Evolutionary conservation across 2,329 filamentous ascomycete genomes (phyloP), one percentile per base, ranked within the genome.

Genomic region (Pseudogymnoascus sp.): DNA sequence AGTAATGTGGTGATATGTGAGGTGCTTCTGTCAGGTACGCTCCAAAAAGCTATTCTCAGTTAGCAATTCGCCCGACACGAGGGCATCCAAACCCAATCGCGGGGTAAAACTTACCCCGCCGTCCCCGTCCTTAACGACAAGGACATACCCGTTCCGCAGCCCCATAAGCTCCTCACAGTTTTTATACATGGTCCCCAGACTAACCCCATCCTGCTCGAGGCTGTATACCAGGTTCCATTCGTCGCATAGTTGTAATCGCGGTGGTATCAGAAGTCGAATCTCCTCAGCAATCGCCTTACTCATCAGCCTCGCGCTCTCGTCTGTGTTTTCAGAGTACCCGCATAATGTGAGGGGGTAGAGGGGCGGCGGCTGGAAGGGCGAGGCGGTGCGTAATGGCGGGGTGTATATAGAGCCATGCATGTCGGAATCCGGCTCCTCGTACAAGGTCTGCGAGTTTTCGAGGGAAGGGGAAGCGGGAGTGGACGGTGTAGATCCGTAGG

Each of bases 1-100:
- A 99, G 78, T 96, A 99, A 65, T 92, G 89, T 2, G 90, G 76
- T 1, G 85, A 79, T 0, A 91, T 90, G 67, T 88, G 89, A 9
- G 93, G 92, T 58, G 89, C 81, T 72, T 99, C 93, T 59, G 91
- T 95, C 60, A 97, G 84, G 73, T 97, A 97, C 60, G 92, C 92
- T 70, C 94, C 94, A 72, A 99, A 99, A 41, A 91, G 82, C 82
- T 87, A 65, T 54, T 25, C 22, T 39, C 12, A 39, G 28, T 35
- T 62, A 39, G 58, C 35, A 62, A 58, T 38, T 39, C 39, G 14
- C 32, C 25, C 47, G 32, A 2, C 47, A 54, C 28, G 5, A 30
- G n/a, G 25, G 25, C 25, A 30, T 54, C 14, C 25, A 54, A 54
- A n/a, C 4, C 47, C 28, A 54, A 54, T 54, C 47, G 47, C 47